These are phyloP conservation scores for Curvularia sp. DNA, from an alignment of 2,329 filamentous ascomycete species.

Conservation along the genomic window DNA sequence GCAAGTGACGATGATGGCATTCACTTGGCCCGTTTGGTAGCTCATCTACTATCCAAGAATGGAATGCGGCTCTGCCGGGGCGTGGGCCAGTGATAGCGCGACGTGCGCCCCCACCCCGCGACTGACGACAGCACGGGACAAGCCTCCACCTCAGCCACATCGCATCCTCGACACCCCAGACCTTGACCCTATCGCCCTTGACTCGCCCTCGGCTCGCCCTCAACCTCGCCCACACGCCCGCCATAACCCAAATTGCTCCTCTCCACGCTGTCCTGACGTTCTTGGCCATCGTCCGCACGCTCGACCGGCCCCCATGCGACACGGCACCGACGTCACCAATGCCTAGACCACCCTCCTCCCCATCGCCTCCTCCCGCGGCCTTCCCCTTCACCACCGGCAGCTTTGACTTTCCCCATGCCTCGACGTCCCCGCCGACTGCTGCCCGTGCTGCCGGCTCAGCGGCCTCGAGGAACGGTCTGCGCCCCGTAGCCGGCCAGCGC, in stretches of 20 bases:
- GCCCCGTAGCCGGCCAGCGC: conserved; percentile 16
- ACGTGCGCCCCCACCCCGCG: background rate
- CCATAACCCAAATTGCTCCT: background rate
- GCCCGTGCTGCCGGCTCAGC: conserved; percentile 10
- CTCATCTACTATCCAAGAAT: background rate
- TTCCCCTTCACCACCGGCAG: conserved; percentile 48
- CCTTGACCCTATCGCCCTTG: background rate
- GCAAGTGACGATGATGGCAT: background rate
- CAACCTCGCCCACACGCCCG: background rate
- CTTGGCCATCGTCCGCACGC: background rate
- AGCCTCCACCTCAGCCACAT: conserved; percentile 1
- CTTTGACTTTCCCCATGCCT: conserved; percentile 57
- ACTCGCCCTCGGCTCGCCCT: background rate
- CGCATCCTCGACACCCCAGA: background rate
- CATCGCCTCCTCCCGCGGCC: conserved; percentile 36
- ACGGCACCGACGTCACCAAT: conserved; percentile 36
- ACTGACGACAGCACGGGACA: conserved; percentile 3
- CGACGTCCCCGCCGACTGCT: conserved; percentile 31
- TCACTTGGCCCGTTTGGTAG: background rate
- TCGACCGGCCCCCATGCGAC: background rate
- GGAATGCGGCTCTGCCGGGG: conserved; percentile 7
- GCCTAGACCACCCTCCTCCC: conserved; percentile 40
- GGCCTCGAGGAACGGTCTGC: conserved; percentile 17
- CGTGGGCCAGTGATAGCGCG: background rate
- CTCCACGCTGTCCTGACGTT: background rate